Evolutionary conservation across 2,329 filamentous ascomycete species (phyloP).

Genomic region (Exophiala sideris): DNA sequence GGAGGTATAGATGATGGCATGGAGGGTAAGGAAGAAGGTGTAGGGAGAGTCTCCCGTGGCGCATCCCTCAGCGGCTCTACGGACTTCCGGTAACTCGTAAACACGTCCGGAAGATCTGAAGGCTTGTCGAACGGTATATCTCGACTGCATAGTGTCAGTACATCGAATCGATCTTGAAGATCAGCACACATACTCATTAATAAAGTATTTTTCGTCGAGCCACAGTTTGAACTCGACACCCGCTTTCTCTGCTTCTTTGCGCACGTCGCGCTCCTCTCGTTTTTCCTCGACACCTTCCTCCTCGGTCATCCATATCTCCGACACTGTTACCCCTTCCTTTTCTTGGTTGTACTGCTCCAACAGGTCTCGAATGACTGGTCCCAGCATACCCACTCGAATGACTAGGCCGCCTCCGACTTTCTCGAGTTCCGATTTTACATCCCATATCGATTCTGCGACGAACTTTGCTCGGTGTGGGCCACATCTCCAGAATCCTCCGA

Average conservation of each 20-base stretch:
- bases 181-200: conserved; percentile 65
- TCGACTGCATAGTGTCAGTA: conserved; percentile 48
- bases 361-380: conserved; percentile 59
- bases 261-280: conserved; percentile 58
- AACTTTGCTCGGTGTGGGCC: conserved; percentile 71
- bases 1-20: conserved; percentile 55
- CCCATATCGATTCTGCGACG: conserved; percentile 68
- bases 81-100: conserved; percentile 70
- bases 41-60: conserved; percentile 57
- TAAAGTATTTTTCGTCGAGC: conserved; percentile 72
- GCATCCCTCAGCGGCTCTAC: conserved; percentile 67
- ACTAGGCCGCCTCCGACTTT: conserved; percentile 58
- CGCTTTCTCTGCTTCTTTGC: conserved; percentile 50
- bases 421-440: conserved; percentile 63
- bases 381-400: conserved; percentile 61
- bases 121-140: conserved; percentile 60
- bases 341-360: conserved; percentile 48
- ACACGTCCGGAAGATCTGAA: conserved; percentile 67
- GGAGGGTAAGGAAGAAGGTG: conserved; percentile 56
- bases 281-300: conserved; percentile 69
- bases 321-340: conserved; percentile 47
- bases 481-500: conserved; percentile 69
- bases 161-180: neutral
- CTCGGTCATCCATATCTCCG: conserved; percentile 69
- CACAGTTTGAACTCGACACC: conserved; percentile 62